Conservation (phyloP, 441 rosid species). For the Pelargonium cotyledonis region DNA sequence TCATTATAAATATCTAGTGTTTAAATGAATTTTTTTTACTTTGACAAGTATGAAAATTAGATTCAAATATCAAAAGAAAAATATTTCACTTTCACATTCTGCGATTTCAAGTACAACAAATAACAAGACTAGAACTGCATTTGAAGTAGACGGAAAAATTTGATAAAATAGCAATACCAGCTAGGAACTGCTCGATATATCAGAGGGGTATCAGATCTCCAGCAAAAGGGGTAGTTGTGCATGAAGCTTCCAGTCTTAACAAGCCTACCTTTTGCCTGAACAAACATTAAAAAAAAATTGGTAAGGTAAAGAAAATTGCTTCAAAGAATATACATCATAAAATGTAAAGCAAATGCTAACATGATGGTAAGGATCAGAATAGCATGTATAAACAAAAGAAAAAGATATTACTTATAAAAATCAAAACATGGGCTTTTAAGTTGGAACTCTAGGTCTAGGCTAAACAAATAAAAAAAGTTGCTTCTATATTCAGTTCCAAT, state of each 20-base stretch:
- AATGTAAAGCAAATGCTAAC: background rate
- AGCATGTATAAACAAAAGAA: too few species aligned
- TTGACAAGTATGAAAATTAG: background rate
- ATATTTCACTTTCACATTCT: background rate
- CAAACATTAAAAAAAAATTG: constrained; percentile 16
- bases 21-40: background rate
- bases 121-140: constrained; percentile 2
- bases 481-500: too few species aligned
- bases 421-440: too few species aligned
- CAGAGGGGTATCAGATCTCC: constrained; percentile 97
- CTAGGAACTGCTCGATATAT: constrained; percentile 97
- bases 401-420: too few species aligned
- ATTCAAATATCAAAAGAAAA: constrained; percentile 1
- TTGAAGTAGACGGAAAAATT: constrained; percentile 6
- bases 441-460: too few species aligned
- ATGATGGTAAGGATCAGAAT: too few species aligned
- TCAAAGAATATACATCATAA: constrained; percentile 11
- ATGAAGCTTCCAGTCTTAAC: constrained; percentile 76
- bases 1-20: background rate
- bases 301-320: constrained; percentile 10
- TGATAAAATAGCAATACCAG: constrained; percentile 44
- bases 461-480: too few species aligned
- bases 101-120: background rate
- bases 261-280: constrained; percentile 89
- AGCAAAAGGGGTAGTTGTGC: constrained; percentile 91